Base-by-base conservation (phyloP, 2,329 filamentous ascomycete genomes). In the Akanthomyces lecanii region DNA sequence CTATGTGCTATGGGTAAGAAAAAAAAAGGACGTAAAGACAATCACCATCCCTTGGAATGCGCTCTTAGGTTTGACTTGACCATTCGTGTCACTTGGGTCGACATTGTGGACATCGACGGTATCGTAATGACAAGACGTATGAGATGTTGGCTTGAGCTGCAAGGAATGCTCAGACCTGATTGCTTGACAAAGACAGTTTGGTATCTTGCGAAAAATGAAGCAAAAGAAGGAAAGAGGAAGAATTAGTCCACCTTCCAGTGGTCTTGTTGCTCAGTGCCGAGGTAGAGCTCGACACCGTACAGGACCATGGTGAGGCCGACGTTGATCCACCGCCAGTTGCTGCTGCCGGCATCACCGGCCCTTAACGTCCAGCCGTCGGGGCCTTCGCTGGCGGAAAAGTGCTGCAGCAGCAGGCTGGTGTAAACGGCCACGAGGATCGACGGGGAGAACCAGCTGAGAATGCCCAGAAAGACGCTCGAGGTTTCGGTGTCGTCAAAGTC, bases 391-490 rank as follows among this genome's bases (percentile, higher is more conserved):
- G 90, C 89, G 5, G 92, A 90, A 72, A 99, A 98, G 75, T 99
- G 95, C 74, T 98, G 95, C 79, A 98, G 89, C 40, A 99, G 79
- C 57, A 99, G 78, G 75, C 93, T 97, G 2, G 95, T 99, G 76
- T 99, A 99, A 36, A 98, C 93, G 4, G 95, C 90, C 65, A 99
- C 94, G 61, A 99, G 82, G 62, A 98, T 96, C 28, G 91, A 96
- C 0, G 95, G 94, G 21, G 91, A 95, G 77, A 97, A 98, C 86
- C 93, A 97, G 69, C 89, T 95, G 47, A 98, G 79, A 66, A 97
- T 85, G 1, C 89, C 91, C 18, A 98, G 79, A 6, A 97, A 79
- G 68, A 88, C 89, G 68, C 88, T 91, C 25, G 92, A 91, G 8
- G 88, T 88, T 69, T 97, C 92, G 14, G 86, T 86, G 66, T 98